phyloP scores from a whole-genome alignment of 2,329 filamentous ascomycete genomes.

The Cladophialophora chaetospira region DNA sequence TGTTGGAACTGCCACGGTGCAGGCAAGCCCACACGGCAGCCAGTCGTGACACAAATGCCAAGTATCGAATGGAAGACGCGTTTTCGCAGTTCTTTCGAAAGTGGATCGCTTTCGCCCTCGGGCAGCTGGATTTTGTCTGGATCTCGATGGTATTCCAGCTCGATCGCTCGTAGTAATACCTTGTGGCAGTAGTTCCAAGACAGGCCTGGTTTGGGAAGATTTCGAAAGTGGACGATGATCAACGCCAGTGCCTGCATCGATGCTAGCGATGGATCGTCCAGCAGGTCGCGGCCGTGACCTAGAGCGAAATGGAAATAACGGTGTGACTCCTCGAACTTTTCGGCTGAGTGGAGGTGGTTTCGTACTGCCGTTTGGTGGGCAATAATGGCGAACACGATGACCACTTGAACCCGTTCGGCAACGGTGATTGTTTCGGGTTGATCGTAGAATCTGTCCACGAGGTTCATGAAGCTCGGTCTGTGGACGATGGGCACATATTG shows the following conservation, averaged over 20 bases:
- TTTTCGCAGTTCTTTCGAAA: slow-evolving; percentile 76
- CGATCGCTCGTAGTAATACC: slow-evolving; percentile 69
- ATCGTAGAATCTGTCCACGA: slow-evolving; percentile 74
- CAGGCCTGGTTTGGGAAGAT: slow-evolving; percentile 76
- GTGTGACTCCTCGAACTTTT: slow-evolving; percentile 64
- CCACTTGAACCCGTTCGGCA: slow-evolving; percentile 69
- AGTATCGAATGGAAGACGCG: slow-evolving; percentile 75
- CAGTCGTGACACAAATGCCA: slow-evolving; percentile 66
- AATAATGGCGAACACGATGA: slow-evolving; percentile 78
- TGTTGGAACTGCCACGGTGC: slow-evolving; percentile 69
- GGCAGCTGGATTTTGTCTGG: slow-evolving; percentile 58
- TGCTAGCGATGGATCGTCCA: slow-evolving; percentile 62
- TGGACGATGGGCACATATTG: slow-evolving; percentile 76
- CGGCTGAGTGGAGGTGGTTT: slow-evolving; percentile 60
- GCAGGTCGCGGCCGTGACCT: slow-evolving; percentile 67
- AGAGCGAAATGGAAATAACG: slow-evolving; percentile 77
- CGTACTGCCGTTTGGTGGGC: slow-evolving; percentile 75
- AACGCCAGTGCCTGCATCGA: slow-evolving; percentile 73
- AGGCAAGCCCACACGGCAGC: slow-evolving; percentile 74
- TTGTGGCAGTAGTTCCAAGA: slow-evolving; percentile 68
- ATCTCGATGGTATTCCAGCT: slow-evolving; percentile 75
- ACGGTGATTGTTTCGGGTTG: slow-evolving; percentile 61
- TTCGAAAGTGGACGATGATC: slow-evolving; percentile 71
- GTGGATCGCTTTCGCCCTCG: slow-evolving; percentile 47
- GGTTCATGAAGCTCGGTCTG: slow-evolving; percentile 68